Base-by-base conservation (phyloP, 179 eudicot species). In the Corrigiola litoralis region DNA sequence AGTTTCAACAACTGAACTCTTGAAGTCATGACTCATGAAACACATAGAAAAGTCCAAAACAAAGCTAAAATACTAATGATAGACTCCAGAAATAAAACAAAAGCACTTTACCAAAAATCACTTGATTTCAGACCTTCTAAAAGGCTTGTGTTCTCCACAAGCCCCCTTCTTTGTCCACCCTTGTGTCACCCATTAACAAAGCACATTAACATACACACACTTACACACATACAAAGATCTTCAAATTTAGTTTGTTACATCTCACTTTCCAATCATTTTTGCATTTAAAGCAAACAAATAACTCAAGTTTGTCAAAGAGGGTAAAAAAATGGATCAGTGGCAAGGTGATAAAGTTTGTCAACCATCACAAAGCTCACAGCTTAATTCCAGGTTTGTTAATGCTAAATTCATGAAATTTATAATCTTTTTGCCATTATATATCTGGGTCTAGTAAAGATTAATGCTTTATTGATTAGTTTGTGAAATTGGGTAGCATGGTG, bases 311-410 rank as follows among this genome's bases (percentile, higher is more conserved):
- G n/a, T n/a, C n/a, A n/a, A n/a, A n/a, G n/a, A n/a, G n/a, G n/a
- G 6, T 16, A 23, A 0, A 27, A 60, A 13, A 46, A 62, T 77
- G 81, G 81, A 77, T 69, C 78, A 77, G 32, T 63, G 66, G 73
- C 67, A 59, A 31, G n/a, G 32, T 62, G 67, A 61, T 7, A 54
- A 48, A 42, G 13, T 63, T 68, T 58, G 52, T 46, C 71, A 55
- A 50, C 57, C 50, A 46, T 60, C 71, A 28, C 77, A 72, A 63
- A 68, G 23, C 31, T 73, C 75, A 8, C 71, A 49, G 29, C 61
- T 63, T 66, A 72, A 78, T 74, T 70, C 73, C 66, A 78, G 81
- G 81, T 78, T 44, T 48, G 52, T 53, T 41, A 17, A 23, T 5
- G 1, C 21, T 41, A 18, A 5, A n/a, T n/a, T n/a, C n/a, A n/a